Evolutionary conservation across 169 alveolate genomes (phyloP), one percentile per base, ranked within the genome.

Genomic region (Condylostoma magnum): DNA sequence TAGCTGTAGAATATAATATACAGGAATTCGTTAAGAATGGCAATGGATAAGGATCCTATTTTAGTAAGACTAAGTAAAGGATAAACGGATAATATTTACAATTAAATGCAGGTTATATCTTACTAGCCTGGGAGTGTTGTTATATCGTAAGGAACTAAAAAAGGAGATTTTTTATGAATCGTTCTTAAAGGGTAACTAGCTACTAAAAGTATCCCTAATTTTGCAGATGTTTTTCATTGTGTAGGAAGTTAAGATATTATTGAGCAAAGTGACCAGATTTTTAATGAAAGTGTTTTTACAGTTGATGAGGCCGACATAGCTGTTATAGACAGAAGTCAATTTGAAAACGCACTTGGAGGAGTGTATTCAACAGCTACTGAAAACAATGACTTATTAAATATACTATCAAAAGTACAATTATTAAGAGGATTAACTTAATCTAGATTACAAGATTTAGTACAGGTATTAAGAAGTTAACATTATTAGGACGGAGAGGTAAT

Each of bases 311-410:
- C 57, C 12, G 73, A 63, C 31, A 20, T 63, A 41, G 73, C 73
- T 6, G 33, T 15, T 18, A 41, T 63, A 41, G 4, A 25, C 22
- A 8, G 15, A 10, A 43, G 12, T 5, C 58, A 63, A 4, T 27
- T 63, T 8, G 60, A 63, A 63, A 44, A 10, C 30, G 20, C 38
- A 3, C 38, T 63, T 22, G 73, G 73, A 18, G 73, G 73, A 44
- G 27, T n/a, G 6, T 20, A 43, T 4, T 36, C 15, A 1, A 43
- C 22, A 20, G 60, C 33, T 25, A 5, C 41, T 1, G 15, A 10
- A 4, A 36, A 63, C 25, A 63, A 63, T 44, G 56, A 63, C n/a
- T 36, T 44, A 0, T 0, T 63, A 5, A 6, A 5, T 3, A 31
- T 63, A 3, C 28, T 63, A 3, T 18, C 27, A 10, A 20, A 46